Percentiles rank a stretch among this genome's conserved stretches.
Conservation (phyloP, 176 grass and related monocot species). For the Metroxylon sagu region DNA sequence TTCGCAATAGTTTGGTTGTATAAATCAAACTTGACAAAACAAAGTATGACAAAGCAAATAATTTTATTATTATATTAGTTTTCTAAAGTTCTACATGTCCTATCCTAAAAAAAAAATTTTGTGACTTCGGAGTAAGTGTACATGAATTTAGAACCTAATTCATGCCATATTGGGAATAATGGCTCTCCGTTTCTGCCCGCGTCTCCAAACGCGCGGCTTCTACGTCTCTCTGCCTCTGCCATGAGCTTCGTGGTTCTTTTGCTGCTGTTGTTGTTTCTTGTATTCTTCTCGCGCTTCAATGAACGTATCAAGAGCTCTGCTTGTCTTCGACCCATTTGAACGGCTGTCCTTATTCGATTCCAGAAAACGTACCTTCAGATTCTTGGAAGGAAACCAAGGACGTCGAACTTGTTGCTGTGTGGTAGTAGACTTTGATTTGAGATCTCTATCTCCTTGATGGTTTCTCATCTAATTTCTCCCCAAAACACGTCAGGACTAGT, state of each 20-base stretch:
- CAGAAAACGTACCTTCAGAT: slow-evolving; percentile 41
- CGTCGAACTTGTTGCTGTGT: slow-evolving; percentile 9
- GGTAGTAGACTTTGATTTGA: not conserved
- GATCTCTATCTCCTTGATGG: slow-evolving; percentile 28
- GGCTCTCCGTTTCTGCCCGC: no score
- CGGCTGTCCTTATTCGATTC: slow-evolving; percentile 5
- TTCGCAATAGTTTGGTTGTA: no score
- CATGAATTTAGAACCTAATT: no score
- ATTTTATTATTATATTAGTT: no score
- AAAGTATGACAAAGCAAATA: no score
- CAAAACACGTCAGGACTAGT: slow-evolving; percentile 52
- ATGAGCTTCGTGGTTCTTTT: not conserved
- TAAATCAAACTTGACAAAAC: no score
- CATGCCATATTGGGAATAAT: no score
- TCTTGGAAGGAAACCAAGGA: slow-evolving; percentile 43
- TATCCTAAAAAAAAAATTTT: no score
- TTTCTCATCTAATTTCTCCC: slow-evolving; percentile 20
- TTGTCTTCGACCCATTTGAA: slow-evolving; percentile 19
- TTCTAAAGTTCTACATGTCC: no score
- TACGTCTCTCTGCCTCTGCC: no score
- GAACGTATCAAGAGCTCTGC: slow-evolving; percentile 33
- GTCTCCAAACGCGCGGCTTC: no score
- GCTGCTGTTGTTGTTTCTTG: not conserved
- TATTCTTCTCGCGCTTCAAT: not conserved
- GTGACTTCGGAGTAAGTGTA: no score